Evolutionary conservation across 2,329 filamentous ascomycete genomes (phyloP).

Genomic region (Aspergillus unguis): DNA sequence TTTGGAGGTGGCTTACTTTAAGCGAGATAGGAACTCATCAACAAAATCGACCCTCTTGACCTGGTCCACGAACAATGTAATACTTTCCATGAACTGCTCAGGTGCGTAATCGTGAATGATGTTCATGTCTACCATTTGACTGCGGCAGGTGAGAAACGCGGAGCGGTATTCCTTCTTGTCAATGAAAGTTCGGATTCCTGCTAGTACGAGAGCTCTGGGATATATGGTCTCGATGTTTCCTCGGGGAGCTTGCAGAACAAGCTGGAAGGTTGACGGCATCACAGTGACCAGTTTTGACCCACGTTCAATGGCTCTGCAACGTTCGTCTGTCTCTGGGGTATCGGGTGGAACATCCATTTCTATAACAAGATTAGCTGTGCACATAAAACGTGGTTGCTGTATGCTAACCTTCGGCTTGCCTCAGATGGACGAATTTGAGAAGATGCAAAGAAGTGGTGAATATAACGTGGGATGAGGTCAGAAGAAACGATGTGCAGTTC

Average conservation of each 20-base stretch:
- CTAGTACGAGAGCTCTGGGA: conserved; percentile 85
- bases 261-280: conserved; percentile 79
- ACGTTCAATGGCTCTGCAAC: conserved; percentile 87
- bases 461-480: conserved; percentile 78
- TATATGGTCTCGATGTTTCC: conserved; percentile 95
- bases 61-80: conserved; percentile 77
- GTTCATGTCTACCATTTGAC: conserved; percentile 96
- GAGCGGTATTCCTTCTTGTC: conserved; percentile 75
- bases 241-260: conserved; percentile 91
- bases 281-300: conserved; percentile 83
- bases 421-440: conserved; percentile 88
- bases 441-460: conserved; percentile 91
- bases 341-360: conserved; percentile 80
- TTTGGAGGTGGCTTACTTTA: conserved; percentile 56
- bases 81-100: conserved; percentile 73
- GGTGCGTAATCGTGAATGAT: conserved; percentile 93
- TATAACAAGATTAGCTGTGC: conserved; percentile 36
- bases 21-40: conserved; percentile 84
- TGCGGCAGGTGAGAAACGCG: conserved; percentile 84
- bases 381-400: conserved; percentile 21
- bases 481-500: conserved; percentile 87
- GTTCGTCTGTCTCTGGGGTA: conserved; percentile 86
- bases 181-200: conserved; percentile 79
- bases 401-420: conserved; percentile 57
- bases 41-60: conserved; percentile 77